Evolutionary conservation across 768 basidiomycete species (phyloP).

Genomic region (Mycena latifolia): DNA sequence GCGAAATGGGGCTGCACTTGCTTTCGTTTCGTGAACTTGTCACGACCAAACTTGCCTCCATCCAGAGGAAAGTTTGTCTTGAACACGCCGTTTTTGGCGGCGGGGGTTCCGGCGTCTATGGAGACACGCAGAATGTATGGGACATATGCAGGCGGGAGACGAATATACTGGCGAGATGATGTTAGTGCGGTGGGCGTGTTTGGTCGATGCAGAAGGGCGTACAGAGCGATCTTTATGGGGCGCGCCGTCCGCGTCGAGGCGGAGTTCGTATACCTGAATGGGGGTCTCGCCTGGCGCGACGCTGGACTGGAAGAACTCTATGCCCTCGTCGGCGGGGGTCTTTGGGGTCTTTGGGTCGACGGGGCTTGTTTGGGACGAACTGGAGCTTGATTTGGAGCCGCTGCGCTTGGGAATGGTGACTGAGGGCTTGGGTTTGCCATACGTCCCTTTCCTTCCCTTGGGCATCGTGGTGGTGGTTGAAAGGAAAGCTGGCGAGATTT

Average conservation of each 20-base stretch:
- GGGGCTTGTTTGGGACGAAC: slow-evolving; percentile 39
- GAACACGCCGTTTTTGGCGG: slow-evolving; percentile 90
- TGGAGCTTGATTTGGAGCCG: slow-evolving; percentile 40
- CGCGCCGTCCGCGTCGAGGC: slow-evolving; percentile 90
- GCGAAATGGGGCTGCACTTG: slow-evolving; percentile 52
- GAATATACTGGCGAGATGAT: slow-evolving; percentile 79
- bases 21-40: slow-evolving; percentile 81
- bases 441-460: slow-evolving; percentile 22
- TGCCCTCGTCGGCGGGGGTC: slow-evolving; percentile 94
- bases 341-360: slow-evolving; percentile 69
- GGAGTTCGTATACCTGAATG: slow-evolving; percentile 88
- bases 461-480: slow-evolving; percentile 37
- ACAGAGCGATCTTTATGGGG: slow-evolving; percentile 90
- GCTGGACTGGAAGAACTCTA: slow-evolving; percentile 85
- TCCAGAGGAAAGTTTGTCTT: slow-evolving; percentile 98
- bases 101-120: slow-evolving; percentile 92
- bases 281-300: slow-evolving; percentile 66
- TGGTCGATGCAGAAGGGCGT: slow-evolving; percentile 44
- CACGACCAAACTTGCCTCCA: slow-evolving; percentile 86
- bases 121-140: slow-evolving; percentile 95
- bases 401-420: slow-evolving; percentile 36
- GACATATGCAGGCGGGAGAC: slow-evolving; percentile 89
- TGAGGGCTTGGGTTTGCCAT: slow-evolving; percentile 35
- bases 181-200: slow-evolving; percentile 25
- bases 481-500: slow-evolving; percentile 6